Base-by-base conservation (phyloP, 108 stramenopile genomes). In the Cyclotella kingstonii region DNA sequence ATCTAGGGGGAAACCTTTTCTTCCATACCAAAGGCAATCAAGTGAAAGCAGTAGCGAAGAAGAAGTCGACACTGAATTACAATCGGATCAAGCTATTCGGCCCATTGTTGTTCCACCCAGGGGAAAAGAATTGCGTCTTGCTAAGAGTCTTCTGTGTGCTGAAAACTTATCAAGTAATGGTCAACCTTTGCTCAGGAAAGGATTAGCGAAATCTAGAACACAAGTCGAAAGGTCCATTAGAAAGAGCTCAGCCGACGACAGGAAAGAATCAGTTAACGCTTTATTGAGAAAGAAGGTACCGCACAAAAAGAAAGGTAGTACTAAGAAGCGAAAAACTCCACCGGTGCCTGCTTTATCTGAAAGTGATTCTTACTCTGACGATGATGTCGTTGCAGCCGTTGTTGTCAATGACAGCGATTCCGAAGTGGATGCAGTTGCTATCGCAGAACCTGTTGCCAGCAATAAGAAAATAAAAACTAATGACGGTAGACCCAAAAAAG, bases 401-500 rank as follows among this genome's bases (percentile, higher is more conserved):
- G 60, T 53, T 6, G 49, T 45, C 45, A 25, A 62, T 25, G 68
- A 17, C 11, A 54, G 59, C 38, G 66, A 59, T 39, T 54, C 63
- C 10, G 51, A 50, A 6, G 42, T 56, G 4, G 67, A 68, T 11
- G 58, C 56, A 29, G 45, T 59, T 44, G 67, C 67, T 18, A 58
- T 68, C 26, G 67, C 67, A 51, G 45, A 56, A 35, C 48, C 29
- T 23, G 42, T 70, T 33, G 57, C 42, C 11, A 65, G 63, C 38
- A 57, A 46, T 60, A 77, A 85, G 63, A 63, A 42, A 29, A 55
- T 62, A 34, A 39, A 62, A 35, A 33, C 63, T 27, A 67, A 70
- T 35, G 38, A 36, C 34, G 44, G 44, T n/a, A 34, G 35, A 12
- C 30, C 73, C n/a, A 43, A 43, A 40, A 56, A 42, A 22, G 38